Conservation (phyloP, 106 monocot genomes). For the Alisma plantagoaquatica region DNA sequence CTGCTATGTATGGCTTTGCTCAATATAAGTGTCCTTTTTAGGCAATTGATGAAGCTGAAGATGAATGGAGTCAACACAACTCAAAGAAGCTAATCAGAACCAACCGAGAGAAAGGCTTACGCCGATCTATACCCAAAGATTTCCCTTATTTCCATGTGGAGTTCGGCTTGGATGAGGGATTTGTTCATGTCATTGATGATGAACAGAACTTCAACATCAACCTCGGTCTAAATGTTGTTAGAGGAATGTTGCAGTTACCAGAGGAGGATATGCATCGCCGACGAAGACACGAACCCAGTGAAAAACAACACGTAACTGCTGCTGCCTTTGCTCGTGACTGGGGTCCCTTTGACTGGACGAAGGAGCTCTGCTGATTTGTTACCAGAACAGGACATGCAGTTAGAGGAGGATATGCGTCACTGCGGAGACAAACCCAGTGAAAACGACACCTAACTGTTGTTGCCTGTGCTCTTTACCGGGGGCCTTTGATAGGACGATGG, state of each 20-base stretch:
- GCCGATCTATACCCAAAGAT: constrained; percentile 4
- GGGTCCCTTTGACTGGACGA: constrained; percentile 13
- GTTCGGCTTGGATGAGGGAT: constrained; percentile 9
- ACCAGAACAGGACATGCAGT: too few species aligned
- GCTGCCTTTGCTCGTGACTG: background rate
- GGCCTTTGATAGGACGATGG: too few species aligned
- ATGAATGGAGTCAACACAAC: too few species aligned
- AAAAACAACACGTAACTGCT: background rate
- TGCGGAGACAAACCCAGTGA: too few species aligned
- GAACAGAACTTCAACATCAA: constrained; percentile 7
- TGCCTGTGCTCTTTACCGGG: too few species aligned
- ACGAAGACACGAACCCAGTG: background rate
- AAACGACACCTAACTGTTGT: too few species aligned
- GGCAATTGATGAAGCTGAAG: constrained; percentile 17
- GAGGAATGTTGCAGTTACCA: constrained; percentile 13
- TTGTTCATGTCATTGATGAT: too few species aligned
- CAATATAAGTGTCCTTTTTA: too few species aligned
- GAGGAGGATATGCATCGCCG: constrained; percentile 12
- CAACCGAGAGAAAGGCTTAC: constrained; percentile 5
- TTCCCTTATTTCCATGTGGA: too few species aligned
- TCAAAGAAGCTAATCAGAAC: constrained; percentile 9
- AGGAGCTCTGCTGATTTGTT: constrained; percentile 6
- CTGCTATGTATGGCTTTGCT: too few species aligned
- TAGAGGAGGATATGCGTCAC: too few species aligned
- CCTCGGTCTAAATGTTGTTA: constrained; percentile 12